These are phyloP conservation scores for Alternaria ventricosa DNA, from an alignment of 2,329 filamentous ascomycete genomes.

Conservation along the genomic window DNA sequence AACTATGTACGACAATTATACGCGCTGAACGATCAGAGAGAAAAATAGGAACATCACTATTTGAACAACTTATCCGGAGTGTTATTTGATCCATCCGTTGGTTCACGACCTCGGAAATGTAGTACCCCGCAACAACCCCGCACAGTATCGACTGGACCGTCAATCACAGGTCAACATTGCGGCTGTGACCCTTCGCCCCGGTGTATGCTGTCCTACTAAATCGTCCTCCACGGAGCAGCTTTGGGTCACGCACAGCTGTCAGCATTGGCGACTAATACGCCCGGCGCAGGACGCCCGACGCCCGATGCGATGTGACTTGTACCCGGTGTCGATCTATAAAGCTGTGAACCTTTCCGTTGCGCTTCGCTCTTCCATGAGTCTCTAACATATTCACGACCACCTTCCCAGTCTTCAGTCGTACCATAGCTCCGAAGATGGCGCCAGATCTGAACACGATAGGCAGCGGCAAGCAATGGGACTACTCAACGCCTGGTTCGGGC, in stretches of 20 bases:
- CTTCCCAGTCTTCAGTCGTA: background rate
- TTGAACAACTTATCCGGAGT: background rate
- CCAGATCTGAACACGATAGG: conserved; percentile 51
- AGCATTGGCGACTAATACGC: background rate
- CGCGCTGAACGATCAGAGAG: background rate
- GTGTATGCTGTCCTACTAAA: background rate
- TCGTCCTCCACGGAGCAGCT: background rate
- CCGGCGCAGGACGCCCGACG: background rate
- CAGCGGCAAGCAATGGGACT: conserved; percentile 49
- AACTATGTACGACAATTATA: background rate
- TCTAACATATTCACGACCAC: fast-evolving
- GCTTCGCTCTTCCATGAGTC: background rate
- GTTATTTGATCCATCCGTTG: background rate
- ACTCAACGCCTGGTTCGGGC: conserved; percentile 51
- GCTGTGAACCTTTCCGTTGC: background rate
- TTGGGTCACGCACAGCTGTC: background rate
- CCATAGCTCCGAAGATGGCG: conserved; percentile 39
- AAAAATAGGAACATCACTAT: fast-evolving
- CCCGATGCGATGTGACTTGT: too few relatives aligned
- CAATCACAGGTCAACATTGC: background rate
- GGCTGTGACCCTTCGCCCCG: background rate
- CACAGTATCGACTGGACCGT: background rate
- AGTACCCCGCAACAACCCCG: conserved; percentile 5
- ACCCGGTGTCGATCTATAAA: background rate
- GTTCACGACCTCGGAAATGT: background rate